Conservation (phyloP, 2,329 filamentous ascomycete genomes). For the Malbranchea zuffiana region DNA sequence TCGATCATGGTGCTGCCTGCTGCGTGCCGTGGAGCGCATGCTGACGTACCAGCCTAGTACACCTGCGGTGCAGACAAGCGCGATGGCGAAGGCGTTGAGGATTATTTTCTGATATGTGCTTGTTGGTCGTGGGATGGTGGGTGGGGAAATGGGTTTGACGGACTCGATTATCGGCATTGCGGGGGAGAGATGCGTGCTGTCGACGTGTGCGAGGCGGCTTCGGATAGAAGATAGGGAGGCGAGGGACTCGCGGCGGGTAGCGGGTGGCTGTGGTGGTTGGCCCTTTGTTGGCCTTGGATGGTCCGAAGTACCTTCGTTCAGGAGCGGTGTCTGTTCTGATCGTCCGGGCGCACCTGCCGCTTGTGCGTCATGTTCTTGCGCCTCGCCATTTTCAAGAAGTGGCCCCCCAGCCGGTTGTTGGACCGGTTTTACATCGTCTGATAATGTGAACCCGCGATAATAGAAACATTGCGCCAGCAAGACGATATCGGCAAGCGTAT, state of each 20-base stretch:
- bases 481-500: constrained; percentile 83
- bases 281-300: constrained; percentile 1
- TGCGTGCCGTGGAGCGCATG: constrained; percentile 33
- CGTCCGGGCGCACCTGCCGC: constrained; percentile 3
- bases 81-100: constrained; percentile 64
- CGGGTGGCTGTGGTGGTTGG: constrained; percentile 10
- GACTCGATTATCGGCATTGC: constrained; percentile 65
- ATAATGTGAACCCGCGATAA: constrained; percentile 64
- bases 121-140: constrained; percentile 18
- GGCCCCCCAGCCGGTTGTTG: background rate
- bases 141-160: constrained; percentile 22
- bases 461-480: constrained; percentile 86
- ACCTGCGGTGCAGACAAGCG: constrained; percentile 75
- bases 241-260: constrained; percentile 10
- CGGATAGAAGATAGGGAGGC: constrained; percentile 28
- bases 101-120: constrained; percentile 39
- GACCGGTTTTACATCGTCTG: constrained; percentile 13
- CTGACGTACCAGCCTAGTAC: constrained; percentile 76
- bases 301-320: constrained; percentile 7
- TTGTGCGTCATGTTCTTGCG: constrained; percentile 2
- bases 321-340: constrained; percentile 18
- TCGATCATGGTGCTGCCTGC: constrained; percentile 22
- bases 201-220: constrained; percentile 46
- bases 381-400: background rate
- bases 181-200: constrained; percentile 62